Conservation (phyloP, 2,329 filamentous ascomycete genomes). For the Knufia petricola region DNA sequence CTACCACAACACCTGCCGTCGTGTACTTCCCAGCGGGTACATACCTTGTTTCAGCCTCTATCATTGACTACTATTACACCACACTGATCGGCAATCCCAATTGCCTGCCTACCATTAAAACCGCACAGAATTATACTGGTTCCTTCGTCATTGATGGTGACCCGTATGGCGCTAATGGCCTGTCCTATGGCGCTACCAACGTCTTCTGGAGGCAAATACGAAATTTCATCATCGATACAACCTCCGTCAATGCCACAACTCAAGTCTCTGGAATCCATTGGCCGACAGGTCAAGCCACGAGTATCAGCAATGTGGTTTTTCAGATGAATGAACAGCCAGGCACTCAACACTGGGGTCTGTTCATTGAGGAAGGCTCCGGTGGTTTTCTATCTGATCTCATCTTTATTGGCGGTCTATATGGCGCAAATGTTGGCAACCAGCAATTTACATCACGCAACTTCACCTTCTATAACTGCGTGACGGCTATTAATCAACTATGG, state of each 20-base stretch:
- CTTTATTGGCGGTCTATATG: conserved; percentile 52
- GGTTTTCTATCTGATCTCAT: conserved; percentile 50
- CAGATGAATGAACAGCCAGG: conserved; percentile 40
- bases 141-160: conserved; percentile 51
- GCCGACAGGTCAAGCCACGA: conserved; percentile 48
- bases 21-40: conserved; percentile 52
- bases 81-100: conserved; percentile 53
- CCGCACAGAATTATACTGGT: conserved; percentile 43
- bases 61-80: conserved; percentile 55
- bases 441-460: conserved; percentile 53
- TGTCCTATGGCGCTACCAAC: conserved; percentile 40
- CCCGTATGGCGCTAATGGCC: conserved; percentile 30
- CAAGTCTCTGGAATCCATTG: conserved; percentile 39
- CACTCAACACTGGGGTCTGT: conserved; percentile 47
- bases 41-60: conserved; percentile 37
- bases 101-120: conserved; percentile 46
- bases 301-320: conserved; percentile 54
- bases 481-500: conserved; percentile 48
- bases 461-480: conserved; percentile 41
- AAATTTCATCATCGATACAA: conserved; percentile 55
- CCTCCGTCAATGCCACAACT: conserved; percentile 26
- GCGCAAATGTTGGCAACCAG: conserved; percentile 53
- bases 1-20: conserved; percentile 44
- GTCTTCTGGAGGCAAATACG: conserved; percentile 57
- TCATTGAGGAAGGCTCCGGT: conserved; percentile 47